Base-by-base conservation (phyloP, 129 eudicot species). In the Helianthus tuberosus region DNA sequence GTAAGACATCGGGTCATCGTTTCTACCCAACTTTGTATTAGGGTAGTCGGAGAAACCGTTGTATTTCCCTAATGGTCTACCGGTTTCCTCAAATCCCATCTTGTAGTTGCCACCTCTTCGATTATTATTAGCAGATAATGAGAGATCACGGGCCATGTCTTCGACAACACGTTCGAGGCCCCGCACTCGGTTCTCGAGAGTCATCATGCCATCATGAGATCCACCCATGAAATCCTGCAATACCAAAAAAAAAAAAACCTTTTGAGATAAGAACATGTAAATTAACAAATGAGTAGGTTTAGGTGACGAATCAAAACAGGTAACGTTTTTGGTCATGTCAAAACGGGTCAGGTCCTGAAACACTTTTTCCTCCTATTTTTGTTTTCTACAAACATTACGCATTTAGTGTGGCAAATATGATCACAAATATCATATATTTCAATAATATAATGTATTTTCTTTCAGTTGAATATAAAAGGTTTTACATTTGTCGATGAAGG, bases 191-290 rank as follows among this genome's bases (percentile, higher is more conserved):
- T 78, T 89, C 72, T 94, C 99, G 16, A 94, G 60, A 54, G 97
- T 88, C 82, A 94, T 48, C 99, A 94, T 94, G 75, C 94, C 90
- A 60, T 91, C 91, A 79, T 94, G 99, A 13, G 99, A 94, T 50
- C 99, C 99, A 70, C 97, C 99, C 99, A 94, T 94, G 81, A 91
- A 94, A 64, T 94, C 96, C 96, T 93, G 84, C 77, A 76, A 72
- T 10, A 79, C 14, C 23, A 20, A 20, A 20, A 20, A n/a, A n/a
- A 53, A 77, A 57, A 74, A 32, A 72, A 43, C 52, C 51, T 50
- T 81, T 16, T 62, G 48, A 4, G 68, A 64, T 43, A 70, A 68
- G 25, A 23, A 53, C 74, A 52, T 20, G 71, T 11, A 35, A 17
- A 71, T 20, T 39, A n/a, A 2, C 47, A 43, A 7, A 43, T 43